phyloP scores from a whole-genome alignment of 1,284 basidiomycete genomes.

The Cutaneotrichosporon spelunceum region DNA sequence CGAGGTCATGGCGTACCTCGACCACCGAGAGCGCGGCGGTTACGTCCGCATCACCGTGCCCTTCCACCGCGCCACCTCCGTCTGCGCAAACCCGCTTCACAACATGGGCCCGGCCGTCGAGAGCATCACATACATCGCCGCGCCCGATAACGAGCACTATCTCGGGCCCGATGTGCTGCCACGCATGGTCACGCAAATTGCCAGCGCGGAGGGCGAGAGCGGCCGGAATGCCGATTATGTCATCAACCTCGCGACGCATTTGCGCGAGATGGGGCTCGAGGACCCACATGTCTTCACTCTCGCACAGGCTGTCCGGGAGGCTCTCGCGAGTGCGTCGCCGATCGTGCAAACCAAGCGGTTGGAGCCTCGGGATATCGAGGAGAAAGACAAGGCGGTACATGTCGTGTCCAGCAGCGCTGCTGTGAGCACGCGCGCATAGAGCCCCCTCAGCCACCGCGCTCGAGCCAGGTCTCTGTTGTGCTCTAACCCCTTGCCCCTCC shows the following conservation, averaged over 20 bases:
- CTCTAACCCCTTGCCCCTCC: too few species aligned
- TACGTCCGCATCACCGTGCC: conserved; percentile 21
- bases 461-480: too few species aligned
- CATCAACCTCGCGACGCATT: conserved; percentile 19
- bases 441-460: too few species aligned
- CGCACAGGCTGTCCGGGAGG: conserved; percentile 13
- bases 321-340: neutral
- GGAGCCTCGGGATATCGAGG: neutral
- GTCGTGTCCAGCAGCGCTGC: neutral
- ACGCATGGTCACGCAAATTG: conserved; percentile 18
- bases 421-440: neutral
- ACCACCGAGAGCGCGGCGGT: conserved; percentile 25
- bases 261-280: conserved; percentile 19
- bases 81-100: neutral
- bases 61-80: conserved; percentile 5
- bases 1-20: conserved; percentile 24
- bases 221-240: conserved; percentile 19
- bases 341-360: neutral
- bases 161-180: conserved; percentile 18
- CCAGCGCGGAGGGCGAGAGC: conserved; percentile 13
- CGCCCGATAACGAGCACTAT: conserved; percentile 19
- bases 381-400: neutral
- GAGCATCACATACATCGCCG: conserved; percentile 23
- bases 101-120: neutral
- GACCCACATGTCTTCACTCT: conserved; percentile 21